These are phyloP conservation scores for Rubia yunnanensis DNA, from an alignment of 257 asterid species.

Conservation along the genomic window DNA sequence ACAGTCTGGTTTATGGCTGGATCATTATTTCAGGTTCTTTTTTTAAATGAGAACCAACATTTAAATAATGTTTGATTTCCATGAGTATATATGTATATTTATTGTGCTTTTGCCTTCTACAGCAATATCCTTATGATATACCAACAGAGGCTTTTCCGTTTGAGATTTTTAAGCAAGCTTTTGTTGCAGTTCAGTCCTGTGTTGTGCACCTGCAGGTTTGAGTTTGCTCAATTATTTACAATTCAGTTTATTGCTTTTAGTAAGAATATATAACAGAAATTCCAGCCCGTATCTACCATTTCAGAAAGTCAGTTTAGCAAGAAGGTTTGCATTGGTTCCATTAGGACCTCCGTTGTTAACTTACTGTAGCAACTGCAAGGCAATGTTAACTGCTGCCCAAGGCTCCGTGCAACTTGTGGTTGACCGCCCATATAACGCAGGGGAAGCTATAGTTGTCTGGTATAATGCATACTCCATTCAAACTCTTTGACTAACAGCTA, in stretches of 20 bases:
- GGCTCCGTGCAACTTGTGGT: constrained; percentile 81
- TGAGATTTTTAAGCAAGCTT: constrained; percentile 98
- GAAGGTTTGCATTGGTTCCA: constrained; percentile 97
- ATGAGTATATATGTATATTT: constrained; percentile 8
- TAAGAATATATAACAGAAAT: background rate
- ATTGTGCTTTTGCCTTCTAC: constrained; percentile 22
- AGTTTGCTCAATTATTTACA: background rate
- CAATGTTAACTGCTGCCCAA: constrained; percentile 80
- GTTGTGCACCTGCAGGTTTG: constrained; percentile 98
- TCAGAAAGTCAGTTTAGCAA: constrained; percentile 95
- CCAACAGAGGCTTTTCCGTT: constrained; percentile 96
- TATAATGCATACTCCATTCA: constrained; percentile 16
- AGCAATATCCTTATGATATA: constrained; percentile 98
- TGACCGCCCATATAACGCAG: constrained; percentile 77
- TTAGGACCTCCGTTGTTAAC: constrained; percentile 84
- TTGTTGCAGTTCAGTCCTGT: constrained; percentile 97
- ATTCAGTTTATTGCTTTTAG: background rate
- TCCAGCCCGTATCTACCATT: constrained; percentile 10
- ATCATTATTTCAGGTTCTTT: constrained; percentile 71
- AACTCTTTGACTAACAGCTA: background rate
- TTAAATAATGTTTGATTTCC: background rate
- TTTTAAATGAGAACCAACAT: background rate
- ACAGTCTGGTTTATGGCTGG: constrained; percentile 99
- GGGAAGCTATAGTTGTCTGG: constrained; percentile 92
- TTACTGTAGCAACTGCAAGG: constrained; percentile 93